Evolutionary conservation across 2,329 filamentous ascomycete genomes (phyloP), one percentile per base, ranked within the genome.

Genomic region (Septoria linicola): DNA sequence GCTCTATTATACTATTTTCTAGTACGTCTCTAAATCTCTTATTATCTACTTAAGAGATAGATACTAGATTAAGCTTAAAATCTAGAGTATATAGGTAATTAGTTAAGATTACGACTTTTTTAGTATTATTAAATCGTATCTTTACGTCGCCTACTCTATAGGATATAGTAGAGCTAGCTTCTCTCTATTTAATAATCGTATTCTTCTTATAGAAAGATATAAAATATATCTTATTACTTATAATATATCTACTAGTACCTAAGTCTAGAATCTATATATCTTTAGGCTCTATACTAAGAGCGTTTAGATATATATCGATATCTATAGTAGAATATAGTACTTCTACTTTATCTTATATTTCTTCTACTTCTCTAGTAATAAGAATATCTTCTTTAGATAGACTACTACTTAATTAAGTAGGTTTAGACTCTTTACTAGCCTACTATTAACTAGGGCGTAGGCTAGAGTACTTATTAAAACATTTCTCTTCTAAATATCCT

Each of bases 71-170:
- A 37, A 51, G 17, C 16, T 39, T 21, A 32, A 44, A 39, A 13
- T 44, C 40, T 2, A 16, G 34, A 3, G 21, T 31, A 40, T 25
- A 51, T 39, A 51, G 48, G 21, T 13, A 51, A 23, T 51, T 51
- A 36, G 32, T 36, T n/a, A 44, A 17, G 36, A 39, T 39, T 30
- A 44, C 31, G 16, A 21, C 17, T 40, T 34, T 51, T 21, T 35
- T 37, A 32, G 34, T 51, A 41, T 45, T 34, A 39, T 30, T 37
- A 45, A 45, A 45, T 40, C 14, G 5, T 4, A 40, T 20, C 21
- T 19, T 20, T 21, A 40, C 19, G 19, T 40, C 13, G 3, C 36
- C 36, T 40, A 40, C 36, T 13, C 11, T 19, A 19, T 16, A 30
- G 21, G 20, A 23, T 31, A 20, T 40, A 44, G 25, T 14, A 27